Evolutionary conservation across 116 monocot genomes (phyloP).

Genomic region (Cymodocea nodosa): DNA sequence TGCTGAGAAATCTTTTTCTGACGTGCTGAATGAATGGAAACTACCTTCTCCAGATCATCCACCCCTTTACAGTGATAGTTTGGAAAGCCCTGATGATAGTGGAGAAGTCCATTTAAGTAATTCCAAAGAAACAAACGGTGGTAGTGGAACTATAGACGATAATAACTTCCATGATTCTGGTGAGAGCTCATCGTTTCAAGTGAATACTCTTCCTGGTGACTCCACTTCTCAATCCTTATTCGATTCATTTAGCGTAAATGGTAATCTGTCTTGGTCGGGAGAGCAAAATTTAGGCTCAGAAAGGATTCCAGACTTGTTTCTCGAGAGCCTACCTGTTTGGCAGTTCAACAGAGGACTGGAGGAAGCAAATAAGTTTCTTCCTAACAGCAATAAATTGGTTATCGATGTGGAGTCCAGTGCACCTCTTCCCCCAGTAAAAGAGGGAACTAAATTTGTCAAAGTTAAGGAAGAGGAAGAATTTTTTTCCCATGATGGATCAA

Average conservation of each 20-base stretch:
- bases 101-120: constrained; percentile 3
- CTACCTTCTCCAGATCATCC: constrained; percentile 10
- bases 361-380: constrained; percentile 78
- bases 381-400: constrained; percentile 27
- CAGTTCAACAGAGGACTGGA: constrained; percentile 60
- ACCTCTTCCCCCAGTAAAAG: background rate
- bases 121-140: background rate
- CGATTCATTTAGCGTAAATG: background rate
- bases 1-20: constrained; percentile 62
- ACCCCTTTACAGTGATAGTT: constrained; percentile 7
- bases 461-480: constrained; percentile 12
- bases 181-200: background rate
- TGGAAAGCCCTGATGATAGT: constrained; percentile 17
- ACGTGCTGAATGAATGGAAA: constrained; percentile 36
- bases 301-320: constrained; percentile 5
- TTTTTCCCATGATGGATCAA: constrained; percentile 2
- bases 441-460: constrained; percentile 3
- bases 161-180: constrained; percentile 10
- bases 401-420: constrained; percentile 12
- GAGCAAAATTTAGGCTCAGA: background rate
- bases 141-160: background rate
- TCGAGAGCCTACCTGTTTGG: constrained; percentile 20
- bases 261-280: background rate
- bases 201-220: constrained; percentile 5
- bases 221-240: constrained; percentile 14